phyloP scores from a whole-genome alignment of 2,329 filamentous ascomycete genomes.

The Thielaviopsis euricoi region DNA sequence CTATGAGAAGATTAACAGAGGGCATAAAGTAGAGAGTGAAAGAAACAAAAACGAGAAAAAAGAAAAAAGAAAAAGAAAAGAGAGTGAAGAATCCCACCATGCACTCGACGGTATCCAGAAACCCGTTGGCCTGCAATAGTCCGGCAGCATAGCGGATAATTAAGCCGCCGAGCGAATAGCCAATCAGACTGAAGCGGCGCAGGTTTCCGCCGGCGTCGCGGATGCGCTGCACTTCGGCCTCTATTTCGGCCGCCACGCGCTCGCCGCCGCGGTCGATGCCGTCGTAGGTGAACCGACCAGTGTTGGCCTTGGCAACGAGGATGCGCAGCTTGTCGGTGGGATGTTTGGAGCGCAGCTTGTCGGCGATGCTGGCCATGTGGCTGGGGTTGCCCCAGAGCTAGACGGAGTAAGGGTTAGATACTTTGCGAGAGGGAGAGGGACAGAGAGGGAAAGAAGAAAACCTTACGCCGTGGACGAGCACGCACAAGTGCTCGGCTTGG shows the following conservation, averaged over 20 bases:
- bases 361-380: conserved; percentile 54
- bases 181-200: conserved; percentile 68
- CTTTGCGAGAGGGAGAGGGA: conserved; percentile 12
- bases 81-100: conserved; percentile 32
- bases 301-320: conserved; percentile 55
- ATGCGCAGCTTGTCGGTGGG: conserved; percentile 50
- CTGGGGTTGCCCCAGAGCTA: conserved; percentile 65
- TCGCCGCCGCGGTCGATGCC: conserved; percentile 53
- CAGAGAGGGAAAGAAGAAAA: neutral
- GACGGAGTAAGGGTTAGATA: neutral
- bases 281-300: conserved; percentile 55
- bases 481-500: conserved; percentile 54
- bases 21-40: too few relatives aligned
- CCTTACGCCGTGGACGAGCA: conserved; percentile 60
- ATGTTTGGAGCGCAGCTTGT: conserved; percentile 43
- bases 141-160: conserved; percentile 78
- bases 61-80: too few relatives aligned
- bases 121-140: conserved; percentile 62
- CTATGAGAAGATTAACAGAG: too few relatives aligned
- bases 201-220: conserved; percentile 51
- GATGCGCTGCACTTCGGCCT: conserved; percentile 41
- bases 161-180: conserved; percentile 79
- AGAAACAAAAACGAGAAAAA: too few relatives aligned
- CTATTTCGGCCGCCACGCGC: conserved; percentile 49
- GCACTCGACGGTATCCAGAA: conserved; percentile 65